Evolutionary conservation across 2,329 filamentous ascomycete species (phyloP).

Genomic region (Juglanconis oblonga): DNA sequence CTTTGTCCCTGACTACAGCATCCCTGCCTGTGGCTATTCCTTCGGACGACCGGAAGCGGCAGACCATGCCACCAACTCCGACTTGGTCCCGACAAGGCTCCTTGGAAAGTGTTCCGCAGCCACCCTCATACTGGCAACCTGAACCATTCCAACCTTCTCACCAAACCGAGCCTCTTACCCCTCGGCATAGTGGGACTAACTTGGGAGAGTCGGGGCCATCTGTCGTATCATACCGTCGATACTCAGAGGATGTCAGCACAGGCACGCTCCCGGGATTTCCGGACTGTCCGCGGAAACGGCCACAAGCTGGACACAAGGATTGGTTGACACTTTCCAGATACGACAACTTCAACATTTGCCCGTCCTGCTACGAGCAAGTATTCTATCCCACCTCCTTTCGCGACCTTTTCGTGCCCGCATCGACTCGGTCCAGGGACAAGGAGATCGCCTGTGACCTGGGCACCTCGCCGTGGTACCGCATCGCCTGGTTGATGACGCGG

Average conservation of each 20-base stretch:
- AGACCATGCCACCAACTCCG: constrained; percentile 21
- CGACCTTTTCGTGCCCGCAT: constrained; percentile 61
- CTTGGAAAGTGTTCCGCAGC: constrained; percentile 21
- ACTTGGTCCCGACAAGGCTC: constrained; percentile 23
- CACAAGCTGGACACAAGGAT: constrained; percentile 64
- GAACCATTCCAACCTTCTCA: constrained; percentile 39
- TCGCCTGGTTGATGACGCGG: constrained; percentile 78
- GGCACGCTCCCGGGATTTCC: constrained; percentile 51
- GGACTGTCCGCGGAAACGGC: constrained; percentile 65
- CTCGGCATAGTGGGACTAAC: constrained; percentile 28
- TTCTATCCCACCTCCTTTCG: constrained; percentile 68
- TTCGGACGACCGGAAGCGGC: constrained; percentile 24
- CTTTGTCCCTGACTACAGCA: constrained; percentile 1
- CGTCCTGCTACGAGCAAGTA: constrained; percentile 70
- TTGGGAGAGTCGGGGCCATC: constrained; percentile 31
- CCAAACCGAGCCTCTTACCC: not conserved
- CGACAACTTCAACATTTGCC: constrained; percentile 76
- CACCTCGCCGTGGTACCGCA: constrained; percentile 72
- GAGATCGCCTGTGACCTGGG: constrained; percentile 76
- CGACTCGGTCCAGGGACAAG: constrained; percentile 53
- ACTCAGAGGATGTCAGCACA: constrained; percentile 49
- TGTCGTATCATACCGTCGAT: constrained; percentile 48
- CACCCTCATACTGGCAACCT: constrained; percentile 41
- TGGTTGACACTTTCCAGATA: constrained; percentile 77
- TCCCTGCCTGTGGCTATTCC: not conserved